Evolutionary conservation across 106 monocot genomes (phyloP).

Genomic region (Phalaenopsis equestris): DNA sequence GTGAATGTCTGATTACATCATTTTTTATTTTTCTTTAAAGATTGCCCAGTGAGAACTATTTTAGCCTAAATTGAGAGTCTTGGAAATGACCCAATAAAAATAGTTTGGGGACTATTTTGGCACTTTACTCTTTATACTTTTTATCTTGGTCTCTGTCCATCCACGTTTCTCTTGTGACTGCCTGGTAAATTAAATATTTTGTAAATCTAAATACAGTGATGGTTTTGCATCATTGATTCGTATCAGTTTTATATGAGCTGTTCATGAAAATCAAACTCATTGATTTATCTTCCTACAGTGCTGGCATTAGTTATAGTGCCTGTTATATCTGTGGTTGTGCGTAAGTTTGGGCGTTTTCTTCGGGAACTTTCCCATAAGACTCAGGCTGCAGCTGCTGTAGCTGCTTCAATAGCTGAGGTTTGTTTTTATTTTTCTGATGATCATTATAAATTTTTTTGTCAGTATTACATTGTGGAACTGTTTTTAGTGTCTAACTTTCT

Average conservation of each 20-base stretch:
- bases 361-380: conserved; percentile 99
- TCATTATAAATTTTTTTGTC: neutral
- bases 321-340: conserved; percentile 75
- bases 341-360: conserved; percentile 88
- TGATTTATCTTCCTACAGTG: conserved; percentile 42
- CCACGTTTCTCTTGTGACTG: too few relatives aligned
- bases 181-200: neutral
- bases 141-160: too few relatives aligned
- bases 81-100: too few relatives aligned
- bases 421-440: neutral
- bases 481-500: neutral
- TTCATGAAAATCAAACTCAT: neutral
- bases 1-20: too few relatives aligned
- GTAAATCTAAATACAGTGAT: neutral
- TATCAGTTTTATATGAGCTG: neutral
- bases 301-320: conserved; percentile 85
- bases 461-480: neutral
- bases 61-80: too few relatives aligned
- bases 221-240: neutral
- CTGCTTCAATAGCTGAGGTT: conserved; percentile 98
- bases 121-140: too few relatives aligned
- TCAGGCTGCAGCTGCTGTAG: conserved; percentile 95
- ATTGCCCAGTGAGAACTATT: too few relatives aligned
- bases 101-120: too few relatives aligned
- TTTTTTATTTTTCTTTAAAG: too few relatives aligned